phyloP scores from a whole-genome alignment of 495 filamentous ascomycete genomes.

The Chaetomidium leptoderma region DNA sequence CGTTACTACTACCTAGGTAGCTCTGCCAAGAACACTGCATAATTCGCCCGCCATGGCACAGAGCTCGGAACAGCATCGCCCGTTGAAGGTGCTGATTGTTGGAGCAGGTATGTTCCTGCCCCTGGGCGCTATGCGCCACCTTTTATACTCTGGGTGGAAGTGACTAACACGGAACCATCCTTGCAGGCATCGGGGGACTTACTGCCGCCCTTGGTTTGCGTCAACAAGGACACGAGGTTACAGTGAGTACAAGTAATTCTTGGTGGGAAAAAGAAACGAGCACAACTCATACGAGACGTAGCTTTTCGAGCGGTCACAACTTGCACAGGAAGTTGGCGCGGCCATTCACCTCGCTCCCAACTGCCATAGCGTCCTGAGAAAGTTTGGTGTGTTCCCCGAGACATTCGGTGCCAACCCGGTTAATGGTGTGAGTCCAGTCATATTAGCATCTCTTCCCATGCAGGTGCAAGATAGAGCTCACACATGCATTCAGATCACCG shows the following conservation, averaged over 20 bases:
- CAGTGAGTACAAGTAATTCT: neutral
- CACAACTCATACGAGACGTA: neutral
- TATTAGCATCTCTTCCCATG: neutral
- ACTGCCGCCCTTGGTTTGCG: slow-evolving; percentile 13
- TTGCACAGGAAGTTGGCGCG: slow-evolving; percentile 8
- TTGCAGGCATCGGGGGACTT: slow-evolving; percentile 13
- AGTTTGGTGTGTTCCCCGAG: slow-evolving; percentile 9
- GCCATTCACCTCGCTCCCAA: slow-evolving; percentile 13
- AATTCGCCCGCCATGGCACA: neutral
- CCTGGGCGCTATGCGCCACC: neutral
- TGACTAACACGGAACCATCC: neutral
- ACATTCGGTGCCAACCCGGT: slow-evolving; percentile 11
- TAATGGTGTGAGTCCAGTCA: slow-evolving; percentile 2
- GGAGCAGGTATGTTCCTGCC: slow-evolving; percentile 9
- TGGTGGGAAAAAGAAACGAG: too few species aligned
- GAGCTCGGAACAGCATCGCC: neutral
- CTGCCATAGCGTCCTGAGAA: slow-evolving; percentile 8
- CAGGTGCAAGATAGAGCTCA: neutral
- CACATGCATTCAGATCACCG: neutral
- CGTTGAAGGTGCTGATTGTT: slow-evolving; percentile 10
- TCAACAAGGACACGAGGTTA: slow-evolving; percentile 10
- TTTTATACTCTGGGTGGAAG: neutral
- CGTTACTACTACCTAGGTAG: too few species aligned
- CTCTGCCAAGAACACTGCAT: neutral
- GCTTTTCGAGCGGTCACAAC: slow-evolving; percentile 9